Evolutionary conservation across 179 eudicot species (phyloP).

Genomic region (Patellifolia procumbens): DNA sequence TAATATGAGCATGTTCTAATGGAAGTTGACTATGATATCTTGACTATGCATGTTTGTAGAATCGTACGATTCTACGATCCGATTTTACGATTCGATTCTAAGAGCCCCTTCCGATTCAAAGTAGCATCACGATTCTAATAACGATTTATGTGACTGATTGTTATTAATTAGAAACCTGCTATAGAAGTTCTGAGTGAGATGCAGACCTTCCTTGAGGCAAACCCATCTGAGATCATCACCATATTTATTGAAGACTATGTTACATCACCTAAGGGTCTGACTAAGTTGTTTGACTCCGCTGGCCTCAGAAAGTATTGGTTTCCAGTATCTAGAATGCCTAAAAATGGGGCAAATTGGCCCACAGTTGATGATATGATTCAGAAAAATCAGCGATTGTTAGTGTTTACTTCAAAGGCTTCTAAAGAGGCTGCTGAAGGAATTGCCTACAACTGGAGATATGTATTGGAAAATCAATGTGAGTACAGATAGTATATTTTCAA

Average conservation of each 20-base stretch:
- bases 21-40: no score
- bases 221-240: slow-evolving; percentile 81
- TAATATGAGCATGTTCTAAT: no score
- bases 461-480: slow-evolving; percentile 82
- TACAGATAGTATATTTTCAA: neutral
- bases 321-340: slow-evolving; percentile 89
- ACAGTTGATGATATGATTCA: slow-evolving; percentile 77
- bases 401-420: slow-evolving; percentile 73
- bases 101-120: no score
- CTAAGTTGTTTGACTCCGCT: slow-evolving; percentile 76
- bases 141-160: slow-evolving; percentile 7
- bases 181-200: slow-evolving; percentile 78
- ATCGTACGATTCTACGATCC: no score
- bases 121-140: no score
- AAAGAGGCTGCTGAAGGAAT: slow-evolving; percentile 93
- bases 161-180: slow-evolving; percentile 74
- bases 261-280: slow-evolving; percentile 75
- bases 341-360: slow-evolving; percentile 89
- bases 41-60: no score
- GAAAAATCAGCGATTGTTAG: slow-evolving; percentile 74
- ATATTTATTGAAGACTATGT: slow-evolving; percentile 94
- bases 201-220: slow-evolving; percentile 58
- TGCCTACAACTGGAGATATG: slow-evolving; percentile 90
- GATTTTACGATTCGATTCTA: no score
- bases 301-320: slow-evolving; percentile 85